These are phyloP conservation scores for Fraxinus baroniana DNA, from an alignment of 305 asterid species.

Conservation along the genomic window DNA sequence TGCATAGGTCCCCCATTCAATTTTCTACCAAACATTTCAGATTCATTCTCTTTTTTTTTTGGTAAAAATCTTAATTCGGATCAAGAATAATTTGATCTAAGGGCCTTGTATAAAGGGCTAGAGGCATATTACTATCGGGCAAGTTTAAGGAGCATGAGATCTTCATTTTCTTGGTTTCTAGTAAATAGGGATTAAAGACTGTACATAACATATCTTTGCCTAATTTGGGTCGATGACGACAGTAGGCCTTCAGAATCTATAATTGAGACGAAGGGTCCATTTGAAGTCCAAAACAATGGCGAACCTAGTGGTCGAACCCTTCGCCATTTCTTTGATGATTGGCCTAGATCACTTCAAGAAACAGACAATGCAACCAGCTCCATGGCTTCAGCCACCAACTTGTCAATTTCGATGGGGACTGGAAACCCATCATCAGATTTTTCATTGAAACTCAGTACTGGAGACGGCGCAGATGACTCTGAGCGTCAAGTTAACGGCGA, in stretches of 20 bases:
- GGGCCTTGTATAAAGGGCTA: background rate
- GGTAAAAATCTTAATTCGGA: background rate
- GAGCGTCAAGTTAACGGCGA: constrained; percentile 17
- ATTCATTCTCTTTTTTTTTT: background rate
- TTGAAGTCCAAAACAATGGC: constrained; percentile 35
- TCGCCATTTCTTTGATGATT: constrained; percentile 72
- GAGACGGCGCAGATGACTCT: constrained; percentile 38
- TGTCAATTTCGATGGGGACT: constrained; percentile 57
- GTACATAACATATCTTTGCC: background rate
- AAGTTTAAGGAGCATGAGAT: background rate
- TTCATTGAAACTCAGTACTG: constrained; percentile 70
- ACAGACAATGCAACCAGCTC: constrained; percentile 29
- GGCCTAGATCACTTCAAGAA: constrained; percentile 66
- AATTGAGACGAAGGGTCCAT: constrained; percentile 34
- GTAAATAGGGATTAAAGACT: background rate
- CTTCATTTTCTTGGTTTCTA: background rate
- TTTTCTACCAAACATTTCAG: constrained; percentile 16
- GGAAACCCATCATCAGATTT: constrained; percentile 67
- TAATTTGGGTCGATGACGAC: constrained; percentile 19
- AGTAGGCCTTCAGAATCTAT: constrained; percentile 50
- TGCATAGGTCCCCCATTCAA: background rate
- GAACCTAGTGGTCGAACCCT: constrained; percentile 43
- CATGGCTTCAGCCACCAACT: constrained; percentile 41
- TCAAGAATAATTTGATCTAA: background rate
- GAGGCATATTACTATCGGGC: background rate